A percentile compares a stretch with the other conserved stretches of the same genome.
phyloP scores from a whole-genome alignment of 1,284 basidiomycete genomes.

The Irpex sp. region DNA sequence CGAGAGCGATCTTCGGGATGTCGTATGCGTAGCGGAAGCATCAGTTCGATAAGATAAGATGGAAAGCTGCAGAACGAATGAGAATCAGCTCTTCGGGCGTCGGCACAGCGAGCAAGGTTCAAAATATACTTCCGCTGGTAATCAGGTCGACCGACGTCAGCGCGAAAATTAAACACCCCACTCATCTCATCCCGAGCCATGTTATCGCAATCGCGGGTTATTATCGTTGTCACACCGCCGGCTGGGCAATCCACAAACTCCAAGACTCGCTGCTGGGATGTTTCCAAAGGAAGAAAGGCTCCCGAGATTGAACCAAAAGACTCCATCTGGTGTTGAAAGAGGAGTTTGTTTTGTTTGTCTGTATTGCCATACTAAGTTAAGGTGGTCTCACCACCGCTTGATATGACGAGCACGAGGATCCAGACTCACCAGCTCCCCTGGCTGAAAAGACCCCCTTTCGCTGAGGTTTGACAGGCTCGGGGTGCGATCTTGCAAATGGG shows the following conservation, averaged over 20 bases:
- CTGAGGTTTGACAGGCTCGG: no score
- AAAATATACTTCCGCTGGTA: neutral
- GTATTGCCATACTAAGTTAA: neutral
- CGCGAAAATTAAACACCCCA: neutral
- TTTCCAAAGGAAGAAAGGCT: neutral
- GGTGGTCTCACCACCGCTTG: neutral
- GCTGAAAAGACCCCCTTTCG: no score
- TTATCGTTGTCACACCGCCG: neutral
- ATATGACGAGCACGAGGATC: neutral
- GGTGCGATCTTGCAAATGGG: neutral
- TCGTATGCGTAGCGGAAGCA: neutral
- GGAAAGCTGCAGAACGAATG: neutral
- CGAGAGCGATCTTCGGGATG: neutral
- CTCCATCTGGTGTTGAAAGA: neutral
- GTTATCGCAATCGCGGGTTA: neutral
- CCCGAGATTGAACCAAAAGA: neutral
- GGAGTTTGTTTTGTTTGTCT: neutral
- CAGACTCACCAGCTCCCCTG: neutral
- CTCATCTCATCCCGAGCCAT: neutral
- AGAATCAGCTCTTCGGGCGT: neutral
- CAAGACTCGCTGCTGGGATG: neutral
- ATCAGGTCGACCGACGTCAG: neutral
- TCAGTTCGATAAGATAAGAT: conserved; percentile 1
- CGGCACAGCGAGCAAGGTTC: neutral
- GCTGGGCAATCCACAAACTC: neutral